Evolutionary conservation across 306 rosid genomes (phyloP).

Genomic region (Ochetophila trinervis): DNA sequence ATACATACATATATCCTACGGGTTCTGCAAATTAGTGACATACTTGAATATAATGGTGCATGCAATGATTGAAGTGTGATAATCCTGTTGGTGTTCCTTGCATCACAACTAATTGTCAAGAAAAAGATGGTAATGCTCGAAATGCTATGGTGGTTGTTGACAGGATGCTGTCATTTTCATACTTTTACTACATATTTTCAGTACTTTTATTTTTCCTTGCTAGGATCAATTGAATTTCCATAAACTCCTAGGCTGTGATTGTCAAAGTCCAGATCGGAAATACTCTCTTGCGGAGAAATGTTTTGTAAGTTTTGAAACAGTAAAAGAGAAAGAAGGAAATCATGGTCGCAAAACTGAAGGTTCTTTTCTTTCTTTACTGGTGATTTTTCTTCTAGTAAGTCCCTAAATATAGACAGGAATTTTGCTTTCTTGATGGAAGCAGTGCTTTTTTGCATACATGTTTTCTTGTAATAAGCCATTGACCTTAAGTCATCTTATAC

Average conservation of each 20-base stretch:
- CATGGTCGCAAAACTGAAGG: conserved; percentile 50
- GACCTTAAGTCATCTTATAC: background rate
- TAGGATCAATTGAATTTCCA: conserved; percentile 83
- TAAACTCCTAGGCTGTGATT: conserved; percentile 62
- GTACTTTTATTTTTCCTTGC: conserved; percentile 13
- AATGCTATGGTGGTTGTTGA: background rate
- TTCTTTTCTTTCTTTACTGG: conserved; percentile 26
- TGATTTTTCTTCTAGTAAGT: conserved; percentile 11
- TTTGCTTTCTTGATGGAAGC: too few species aligned
- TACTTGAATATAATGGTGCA: conserved; percentile 70
- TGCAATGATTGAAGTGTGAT: conserved; percentile 76
- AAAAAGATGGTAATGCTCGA: conserved; percentile 67
- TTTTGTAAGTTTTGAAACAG: conserved; percentile 37
- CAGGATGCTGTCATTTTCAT: conserved; percentile 6
- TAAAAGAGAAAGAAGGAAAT: conserved; percentile 33
- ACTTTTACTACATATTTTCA: conserved; percentile 11
- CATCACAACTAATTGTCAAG: conserved; percentile 77
- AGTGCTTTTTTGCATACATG: too few species aligned
- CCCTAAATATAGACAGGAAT: too few species aligned
- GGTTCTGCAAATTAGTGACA: conserved; percentile 91
- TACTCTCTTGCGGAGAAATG: conserved; percentile 38
- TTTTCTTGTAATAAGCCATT: too few species aligned
- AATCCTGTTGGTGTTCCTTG: conserved; percentile 84
- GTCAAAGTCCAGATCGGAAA: conserved; percentile 48
- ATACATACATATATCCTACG: conserved; percentile 13